Evolutionary conservation across 345 rosid genomes (phyloP).

Genomic region (Physaria fendleri): DNA sequence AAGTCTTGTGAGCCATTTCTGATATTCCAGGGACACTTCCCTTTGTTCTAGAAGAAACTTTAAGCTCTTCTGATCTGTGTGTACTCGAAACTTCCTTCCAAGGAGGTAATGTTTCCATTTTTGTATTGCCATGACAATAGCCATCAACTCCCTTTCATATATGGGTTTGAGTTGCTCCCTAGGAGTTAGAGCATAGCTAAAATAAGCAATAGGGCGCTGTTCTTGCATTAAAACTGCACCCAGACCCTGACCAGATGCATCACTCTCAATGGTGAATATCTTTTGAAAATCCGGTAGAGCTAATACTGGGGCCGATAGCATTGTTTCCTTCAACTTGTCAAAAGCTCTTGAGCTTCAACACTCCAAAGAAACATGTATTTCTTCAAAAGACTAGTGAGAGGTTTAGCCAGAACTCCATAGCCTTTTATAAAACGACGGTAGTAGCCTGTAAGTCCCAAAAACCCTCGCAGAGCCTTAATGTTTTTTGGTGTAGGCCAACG

Average conservation of each 20-base stretch:
- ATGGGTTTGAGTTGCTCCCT: too few relatives aligned
- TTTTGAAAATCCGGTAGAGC: too few relatives aligned
- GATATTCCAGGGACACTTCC: neutral
- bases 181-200: too few relatives aligned
- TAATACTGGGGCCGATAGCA: too few relatives aligned
- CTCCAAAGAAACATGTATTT: neutral
- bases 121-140: neutral
- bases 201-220: too few relatives aligned
- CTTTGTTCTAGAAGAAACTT: neutral
- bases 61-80: neutral
- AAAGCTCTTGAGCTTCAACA: fast-evolving
- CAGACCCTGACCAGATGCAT: too few relatives aligned
- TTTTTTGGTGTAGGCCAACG: neutral
- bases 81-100: neutral
- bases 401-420: neutral
- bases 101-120: neutral
- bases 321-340: too few relatives aligned
- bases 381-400: neutral
- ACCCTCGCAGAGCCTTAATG: neutral
- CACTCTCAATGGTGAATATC: too few relatives aligned
- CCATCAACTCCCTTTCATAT: too few relatives aligned
- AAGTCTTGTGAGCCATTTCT: neutral
- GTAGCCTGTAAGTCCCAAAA: neutral
- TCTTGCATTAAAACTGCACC: too few relatives aligned
- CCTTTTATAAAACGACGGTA: neutral